These are phyloP conservation scores for Rosa chinensis DNA, from an alignment of 306 rosid genomes.

Conservation along the genomic window DNA sequence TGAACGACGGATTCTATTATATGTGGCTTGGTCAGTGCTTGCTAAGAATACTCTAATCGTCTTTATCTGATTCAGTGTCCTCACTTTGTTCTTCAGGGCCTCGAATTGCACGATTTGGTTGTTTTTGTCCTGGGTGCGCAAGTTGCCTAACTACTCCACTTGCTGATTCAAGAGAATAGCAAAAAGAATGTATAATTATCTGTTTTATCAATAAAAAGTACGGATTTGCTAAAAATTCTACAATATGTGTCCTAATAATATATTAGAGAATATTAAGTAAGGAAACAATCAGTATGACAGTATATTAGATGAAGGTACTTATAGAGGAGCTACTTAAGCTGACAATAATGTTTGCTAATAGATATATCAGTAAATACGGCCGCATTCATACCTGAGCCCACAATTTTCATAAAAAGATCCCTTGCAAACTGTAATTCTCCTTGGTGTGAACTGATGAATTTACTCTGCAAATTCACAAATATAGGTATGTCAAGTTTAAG, in stretches of 20 bases:
- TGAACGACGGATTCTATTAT: neutral
- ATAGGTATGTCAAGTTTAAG: neutral
- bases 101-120: conserved; percentile 9
- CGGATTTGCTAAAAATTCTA: too few relatives aligned
- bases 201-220: neutral
- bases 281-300: neutral
- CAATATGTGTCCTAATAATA: neutral
- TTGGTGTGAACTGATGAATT: conserved; percentile 46
- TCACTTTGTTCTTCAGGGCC: conserved; percentile 24
- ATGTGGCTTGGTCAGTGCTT: neutral
- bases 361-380: neutral
- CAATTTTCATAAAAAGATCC: conserved; percentile 25
- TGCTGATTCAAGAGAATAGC: conserved; percentile 28
- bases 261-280: neutral
- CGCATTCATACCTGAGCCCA: conserved; percentile 38
- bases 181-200: neutral
- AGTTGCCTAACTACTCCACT: conserved; percentile 29
- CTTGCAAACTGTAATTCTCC: conserved; percentile 42
- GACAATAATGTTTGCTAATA: neutral
- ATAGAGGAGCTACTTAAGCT: neutral
- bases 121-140: conserved; percentile 31
- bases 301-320: neutral
- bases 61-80: conserved; percentile 35
- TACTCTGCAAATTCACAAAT: conserved; percentile 35
- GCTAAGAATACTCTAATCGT: conserved; percentile 23